These are phyloP conservation scores for Teunomyces cretensis DNA, from an alignment of 805 yeast species.

Conservation along the genomic window DNA sequence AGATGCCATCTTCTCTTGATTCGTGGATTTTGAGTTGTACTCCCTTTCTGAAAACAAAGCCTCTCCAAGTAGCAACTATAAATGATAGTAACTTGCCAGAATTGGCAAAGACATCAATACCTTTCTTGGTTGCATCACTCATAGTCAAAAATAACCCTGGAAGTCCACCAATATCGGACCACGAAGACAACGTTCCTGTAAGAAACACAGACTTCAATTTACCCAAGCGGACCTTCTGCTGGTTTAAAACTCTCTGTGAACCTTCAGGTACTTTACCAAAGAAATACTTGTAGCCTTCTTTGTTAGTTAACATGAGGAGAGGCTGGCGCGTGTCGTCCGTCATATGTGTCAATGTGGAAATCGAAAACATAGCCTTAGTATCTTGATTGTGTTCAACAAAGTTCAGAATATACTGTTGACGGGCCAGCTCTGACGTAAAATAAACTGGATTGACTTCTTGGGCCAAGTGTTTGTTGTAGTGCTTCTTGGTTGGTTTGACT, in stretches of 20 bases:
- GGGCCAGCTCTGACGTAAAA: slow-evolving; percentile 9
- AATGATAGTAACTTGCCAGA: slow-evolving; percentile 36
- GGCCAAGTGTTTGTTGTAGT: slow-evolving; percentile 4
- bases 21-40: slow-evolving; percentile 46
- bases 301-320: slow-evolving; percentile 48
- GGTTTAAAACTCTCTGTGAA: slow-evolving; percentile 70
- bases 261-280: slow-evolving; percentile 88
- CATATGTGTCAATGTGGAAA: slow-evolving; percentile 34
- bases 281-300: slow-evolving; percentile 55
- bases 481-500: background rate
- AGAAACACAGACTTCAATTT: slow-evolving; percentile 66
- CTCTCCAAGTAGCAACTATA: slow-evolving; percentile 78
- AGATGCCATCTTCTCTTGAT: slow-evolving; percentile 26
- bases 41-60: slow-evolving; percentile 80
- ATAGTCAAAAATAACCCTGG: slow-evolving; percentile 86
- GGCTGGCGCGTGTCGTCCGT: slow-evolving; percentile 59
- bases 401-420: slow-evolving; percentile 7
- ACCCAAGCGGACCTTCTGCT: slow-evolving; percentile 55
- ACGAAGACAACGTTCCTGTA: slow-evolving; percentile 66
- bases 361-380: slow-evolving; percentile 12
- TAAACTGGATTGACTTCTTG: slow-evolving; percentile 9
- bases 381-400: slow-evolving; percentile 14
- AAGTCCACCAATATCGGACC: slow-evolving; percentile 86
- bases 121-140: slow-evolving; percentile 70
- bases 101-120: slow-evolving; percentile 53